phyloP scores from a whole-genome alignment of 495 filamentous ascomycete genomes.

The Aspergillus bertholletiae region DNA sequence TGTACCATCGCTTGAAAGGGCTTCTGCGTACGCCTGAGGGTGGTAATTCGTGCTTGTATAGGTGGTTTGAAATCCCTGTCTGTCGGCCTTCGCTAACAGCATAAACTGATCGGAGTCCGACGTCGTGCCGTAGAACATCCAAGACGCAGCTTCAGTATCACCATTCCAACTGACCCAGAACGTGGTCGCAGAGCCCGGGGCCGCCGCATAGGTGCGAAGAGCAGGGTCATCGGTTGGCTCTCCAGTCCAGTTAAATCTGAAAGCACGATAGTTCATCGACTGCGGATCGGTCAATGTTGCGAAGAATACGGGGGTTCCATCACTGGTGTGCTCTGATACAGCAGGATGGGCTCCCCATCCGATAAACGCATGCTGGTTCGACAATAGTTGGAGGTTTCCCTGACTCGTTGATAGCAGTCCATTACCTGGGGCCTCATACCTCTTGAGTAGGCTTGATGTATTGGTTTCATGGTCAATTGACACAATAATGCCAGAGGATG shows the following conservation, averaged over 20 bases:
- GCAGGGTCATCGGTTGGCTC: neutral
- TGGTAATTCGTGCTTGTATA: constrained; percentile 7
- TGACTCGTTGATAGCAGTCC: constrained; percentile 36
- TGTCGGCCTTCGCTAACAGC: neutral
- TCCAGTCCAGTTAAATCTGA: constrained; percentile 16
- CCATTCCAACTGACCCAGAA: constrained; percentile 14
- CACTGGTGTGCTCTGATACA: constrained; percentile 42
- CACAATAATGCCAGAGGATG: constrained; percentile 46
- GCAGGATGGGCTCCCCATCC: constrained; percentile 47
- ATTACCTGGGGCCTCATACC: constrained; percentile 27
- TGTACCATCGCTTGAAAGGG: neutral
- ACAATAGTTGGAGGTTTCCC: constrained; percentile 49
- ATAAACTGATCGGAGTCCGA: constrained; percentile 4
- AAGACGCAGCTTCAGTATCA: constrained; percentile 2
- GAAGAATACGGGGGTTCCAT: constrained; percentile 38
- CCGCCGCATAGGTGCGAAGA: neutral
- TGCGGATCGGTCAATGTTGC: constrained; percentile 11
- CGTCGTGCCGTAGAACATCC: neutral
- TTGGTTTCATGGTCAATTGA: constrained; percentile 34
- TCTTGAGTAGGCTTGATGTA: constrained; percentile 29
- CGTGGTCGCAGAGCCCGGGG: neutral
- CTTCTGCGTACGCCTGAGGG: constrained; percentile 3
- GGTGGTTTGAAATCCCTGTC: constrained; percentile 11
- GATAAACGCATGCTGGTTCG: constrained; percentile 42
- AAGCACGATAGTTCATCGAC: constrained; percentile 19